These are phyloP conservation scores for Candida pseudofarinosa DNA, from an alignment of 805 yeast species.

Conservation along the genomic window DNA sequence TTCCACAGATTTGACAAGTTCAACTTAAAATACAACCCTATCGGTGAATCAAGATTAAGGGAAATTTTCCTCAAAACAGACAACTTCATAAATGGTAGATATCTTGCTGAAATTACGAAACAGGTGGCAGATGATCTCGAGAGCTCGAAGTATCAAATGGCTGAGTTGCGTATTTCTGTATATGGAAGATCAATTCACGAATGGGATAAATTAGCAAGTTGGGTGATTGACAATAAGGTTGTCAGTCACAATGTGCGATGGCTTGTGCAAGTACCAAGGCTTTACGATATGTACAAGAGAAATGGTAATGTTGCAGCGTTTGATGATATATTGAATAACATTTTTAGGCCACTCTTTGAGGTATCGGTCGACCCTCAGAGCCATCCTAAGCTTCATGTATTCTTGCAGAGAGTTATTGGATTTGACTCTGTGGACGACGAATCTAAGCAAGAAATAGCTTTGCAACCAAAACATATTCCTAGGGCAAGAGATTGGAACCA, in stretches of 20 bases:
- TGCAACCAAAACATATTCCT: constrained; percentile 74
- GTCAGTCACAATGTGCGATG: constrained; percentile 94
- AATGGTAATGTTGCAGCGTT: constrained; percentile 66
- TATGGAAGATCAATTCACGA: constrained; percentile 88
- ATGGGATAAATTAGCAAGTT: constrained; percentile 92
- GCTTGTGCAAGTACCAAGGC: constrained; percentile 92
- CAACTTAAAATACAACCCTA: constrained; percentile 94
- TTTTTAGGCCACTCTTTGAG: constrained; percentile 86
- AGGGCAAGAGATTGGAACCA: constrained; percentile 80
- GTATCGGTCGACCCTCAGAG: constrained; percentile 79
- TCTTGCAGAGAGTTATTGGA: constrained; percentile 91
- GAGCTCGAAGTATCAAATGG: constrained; percentile 94
- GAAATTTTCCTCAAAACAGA: constrained; percentile 96
- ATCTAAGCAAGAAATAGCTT: constrained; percentile 81
- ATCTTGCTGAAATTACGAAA: constrained; percentile 87
- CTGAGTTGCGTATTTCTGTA: constrained; percentile 90
- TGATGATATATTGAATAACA: constrained; percentile 70
- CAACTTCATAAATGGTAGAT: constrained; percentile 82
- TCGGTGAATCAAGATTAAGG: constrained; percentile 95
- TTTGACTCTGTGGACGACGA: constrained; percentile 99
- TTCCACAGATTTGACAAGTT: constrained; percentile 98
- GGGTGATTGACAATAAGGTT: constrained; percentile 92
- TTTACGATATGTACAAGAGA: constrained; percentile 84
- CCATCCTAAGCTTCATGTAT: constrained; percentile 88
- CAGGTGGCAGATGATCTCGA: constrained; percentile 95